Evolutionary conservation across 176 grass and related monocot species (phyloP).

Genomic region (Carex pumila): DNA sequence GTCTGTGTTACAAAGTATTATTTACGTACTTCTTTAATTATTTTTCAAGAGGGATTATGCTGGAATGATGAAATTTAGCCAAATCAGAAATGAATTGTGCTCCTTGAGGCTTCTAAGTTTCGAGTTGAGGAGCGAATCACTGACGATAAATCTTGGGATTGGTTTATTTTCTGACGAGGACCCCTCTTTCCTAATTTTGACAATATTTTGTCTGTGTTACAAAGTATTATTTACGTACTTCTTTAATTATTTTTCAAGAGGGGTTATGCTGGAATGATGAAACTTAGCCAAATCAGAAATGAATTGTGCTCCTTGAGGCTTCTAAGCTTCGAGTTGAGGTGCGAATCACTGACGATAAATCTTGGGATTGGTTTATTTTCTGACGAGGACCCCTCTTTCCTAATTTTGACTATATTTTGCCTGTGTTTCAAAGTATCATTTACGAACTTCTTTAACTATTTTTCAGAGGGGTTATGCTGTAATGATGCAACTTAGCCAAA

Average conservation of each 20-base stretch:
- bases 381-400: background rate
- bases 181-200: background rate
- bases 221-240: no score
- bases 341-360: constrained; percentile 5
- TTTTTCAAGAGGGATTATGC: constrained; percentile 2
- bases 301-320: constrained; percentile 47
- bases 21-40: background rate
- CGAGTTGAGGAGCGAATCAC: constrained; percentile 3
- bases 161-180: constrained; percentile 26
- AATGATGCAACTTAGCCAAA: no score
- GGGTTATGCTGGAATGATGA: constrained; percentile 51
- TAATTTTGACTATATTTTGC: background rate
- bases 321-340: constrained; percentile 22
- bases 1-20: background rate
- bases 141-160: constrained; percentile 12
- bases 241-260: background rate
- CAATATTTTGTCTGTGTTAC: background rate
- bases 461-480: no score
- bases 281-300: constrained; percentile 74
- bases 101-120: constrained; percentile 41
- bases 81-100: constrained; percentile 57
- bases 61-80: constrained; percentile 79
- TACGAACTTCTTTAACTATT: no score
- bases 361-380: constrained; percentile 23
- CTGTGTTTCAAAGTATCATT: background rate